phyloP scores from a whole-genome alignment of 1,284 basidiomycete genomes.

The Uromyces viciae-fabae region DNA sequence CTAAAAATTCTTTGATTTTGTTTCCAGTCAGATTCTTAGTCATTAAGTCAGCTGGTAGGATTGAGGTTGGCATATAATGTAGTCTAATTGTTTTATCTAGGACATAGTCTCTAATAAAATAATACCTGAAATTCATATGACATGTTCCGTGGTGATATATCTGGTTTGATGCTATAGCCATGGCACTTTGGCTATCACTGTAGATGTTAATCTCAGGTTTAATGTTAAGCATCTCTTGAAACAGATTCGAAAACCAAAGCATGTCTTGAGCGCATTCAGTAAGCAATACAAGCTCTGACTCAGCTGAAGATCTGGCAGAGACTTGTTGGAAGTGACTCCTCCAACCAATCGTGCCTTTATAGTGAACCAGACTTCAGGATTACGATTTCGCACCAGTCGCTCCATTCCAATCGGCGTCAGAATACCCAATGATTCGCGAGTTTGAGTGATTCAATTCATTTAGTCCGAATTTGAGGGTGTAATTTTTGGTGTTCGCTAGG shows the following conservation, averaged over 20 bases:
- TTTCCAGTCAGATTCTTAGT: neutral
- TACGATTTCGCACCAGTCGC: too few relatives aligned
- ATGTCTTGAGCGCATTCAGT: constrained; percentile 9
- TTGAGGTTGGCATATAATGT: neutral
- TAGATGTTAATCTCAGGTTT: neutral
- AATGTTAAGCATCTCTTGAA: neutral
- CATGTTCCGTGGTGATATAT: neutral
- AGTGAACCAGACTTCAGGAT: too few relatives aligned
- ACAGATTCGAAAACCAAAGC: neutral
- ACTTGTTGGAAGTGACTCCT: too few relatives aligned
- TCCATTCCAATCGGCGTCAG: too few relatives aligned
- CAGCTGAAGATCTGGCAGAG: neutral
- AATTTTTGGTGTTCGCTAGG: neutral
- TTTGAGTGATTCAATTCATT: too few relatives aligned
- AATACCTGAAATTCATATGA: too few relatives aligned
- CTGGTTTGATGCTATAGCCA: neutral
- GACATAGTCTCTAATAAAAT: neutral
- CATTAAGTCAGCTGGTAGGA: neutral
- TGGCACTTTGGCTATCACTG: neutral
- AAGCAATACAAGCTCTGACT: neutral
- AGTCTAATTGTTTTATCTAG: neutral
- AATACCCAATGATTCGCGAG: too few relatives aligned
- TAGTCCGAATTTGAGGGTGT: too few relatives aligned
- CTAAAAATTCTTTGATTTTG: too few relatives aligned
- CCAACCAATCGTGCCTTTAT: too few relatives aligned